Evolutionary conservation across 2,329 filamentous ascomycete species (phyloP).

Genomic region (Talaromyces pinophilus): DNA sequence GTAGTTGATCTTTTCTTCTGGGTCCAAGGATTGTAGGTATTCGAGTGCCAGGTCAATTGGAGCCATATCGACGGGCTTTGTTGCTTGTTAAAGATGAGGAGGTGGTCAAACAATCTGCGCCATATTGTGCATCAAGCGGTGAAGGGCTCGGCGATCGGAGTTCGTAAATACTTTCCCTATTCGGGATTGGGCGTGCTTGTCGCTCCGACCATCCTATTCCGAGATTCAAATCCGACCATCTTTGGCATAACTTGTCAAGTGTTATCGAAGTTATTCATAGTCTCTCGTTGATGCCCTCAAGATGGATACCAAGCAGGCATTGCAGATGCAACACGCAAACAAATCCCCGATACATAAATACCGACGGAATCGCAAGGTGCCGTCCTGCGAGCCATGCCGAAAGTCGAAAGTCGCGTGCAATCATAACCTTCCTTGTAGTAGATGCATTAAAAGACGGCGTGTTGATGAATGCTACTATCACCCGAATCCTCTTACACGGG

Average conservation of each 20-base stretch:
- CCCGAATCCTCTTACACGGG: not conserved
- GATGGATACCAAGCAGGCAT: not conserved
- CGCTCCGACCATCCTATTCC: not conserved
- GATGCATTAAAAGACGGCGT: not conserved
- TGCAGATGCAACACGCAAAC: not conserved
- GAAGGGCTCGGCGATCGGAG: not conserved
- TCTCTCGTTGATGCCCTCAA: not conserved
- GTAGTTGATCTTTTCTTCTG: not conserved
- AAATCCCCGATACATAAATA: not conserved
- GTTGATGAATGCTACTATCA: conserved; percentile 5
- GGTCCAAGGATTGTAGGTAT: not conserved
- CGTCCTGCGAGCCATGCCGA: not conserved
- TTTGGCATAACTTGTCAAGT: not conserved
- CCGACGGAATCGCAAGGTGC: conserved; percentile 1
- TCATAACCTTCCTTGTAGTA: not conserved
- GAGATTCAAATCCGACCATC: not conserved
- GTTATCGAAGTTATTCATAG: too few relatives aligned
- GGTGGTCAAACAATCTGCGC: not conserved
- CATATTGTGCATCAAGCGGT: not conserved
- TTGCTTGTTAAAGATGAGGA: not conserved
- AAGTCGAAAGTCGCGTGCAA: conserved; percentile 2
- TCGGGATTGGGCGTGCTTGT: not conserved
- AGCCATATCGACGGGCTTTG: not conserved
- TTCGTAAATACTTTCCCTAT: not conserved
- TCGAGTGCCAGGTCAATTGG: conserved; percentile 1